Percentiles rank a stretch among this genome's conserved stretches.
These are phyloP conservation scores for Entoloma clypeatum DNA, from an alignment of 1,284 basidiomycete genomes.

Conservation along the genomic window DNA sequence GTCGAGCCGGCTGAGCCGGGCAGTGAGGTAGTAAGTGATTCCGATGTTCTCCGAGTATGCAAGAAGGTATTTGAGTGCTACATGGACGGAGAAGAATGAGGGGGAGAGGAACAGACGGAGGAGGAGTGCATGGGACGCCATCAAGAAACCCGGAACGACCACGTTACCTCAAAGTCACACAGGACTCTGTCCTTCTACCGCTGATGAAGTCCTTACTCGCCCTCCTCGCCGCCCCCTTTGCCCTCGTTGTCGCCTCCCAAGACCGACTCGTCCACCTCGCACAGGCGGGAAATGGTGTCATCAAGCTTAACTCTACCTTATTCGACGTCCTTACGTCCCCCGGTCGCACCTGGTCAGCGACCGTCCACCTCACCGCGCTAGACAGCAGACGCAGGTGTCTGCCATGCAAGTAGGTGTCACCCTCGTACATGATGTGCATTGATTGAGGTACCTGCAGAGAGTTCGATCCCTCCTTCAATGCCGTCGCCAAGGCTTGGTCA, in stretches of 20 bases:
- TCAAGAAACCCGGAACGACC: constrained; percentile 20
- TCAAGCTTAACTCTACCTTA: constrained; percentile 69
- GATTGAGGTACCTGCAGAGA: constrained; percentile 62
- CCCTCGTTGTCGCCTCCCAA: constrained; percentile 37
- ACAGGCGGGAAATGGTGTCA: constrained; percentile 67
- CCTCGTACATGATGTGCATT: too few species aligned
- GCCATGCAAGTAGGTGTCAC: constrained; percentile 66
- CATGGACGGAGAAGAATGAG: constrained; percentile 87
- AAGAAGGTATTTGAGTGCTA: constrained; percentile 86
- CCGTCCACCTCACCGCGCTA: constrained; percentile 84
- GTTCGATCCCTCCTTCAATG: constrained; percentile 78
- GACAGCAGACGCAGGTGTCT: constrained; percentile 71
- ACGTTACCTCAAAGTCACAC: constrained; percentile 18
- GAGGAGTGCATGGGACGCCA: constrained; percentile 74
- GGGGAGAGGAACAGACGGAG: constrained; percentile 87
- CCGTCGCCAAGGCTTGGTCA: constrained; percentile 80
- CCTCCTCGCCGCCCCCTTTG: constrained; percentile 45
- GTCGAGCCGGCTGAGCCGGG: constrained; percentile 75
- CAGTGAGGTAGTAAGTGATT: constrained; percentile 93
- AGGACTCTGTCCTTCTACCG: constrained; percentile 25
- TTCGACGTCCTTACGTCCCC: constrained; percentile 75
- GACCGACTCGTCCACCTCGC: constrained; percentile 59
- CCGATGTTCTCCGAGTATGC: constrained; percentile 91
- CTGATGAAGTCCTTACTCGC: constrained; percentile 35
- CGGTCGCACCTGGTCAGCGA: constrained; percentile 79